phyloP scores from a whole-genome alignment of 23 red algal genomes.

The Gracilaria gracilis region DNA sequence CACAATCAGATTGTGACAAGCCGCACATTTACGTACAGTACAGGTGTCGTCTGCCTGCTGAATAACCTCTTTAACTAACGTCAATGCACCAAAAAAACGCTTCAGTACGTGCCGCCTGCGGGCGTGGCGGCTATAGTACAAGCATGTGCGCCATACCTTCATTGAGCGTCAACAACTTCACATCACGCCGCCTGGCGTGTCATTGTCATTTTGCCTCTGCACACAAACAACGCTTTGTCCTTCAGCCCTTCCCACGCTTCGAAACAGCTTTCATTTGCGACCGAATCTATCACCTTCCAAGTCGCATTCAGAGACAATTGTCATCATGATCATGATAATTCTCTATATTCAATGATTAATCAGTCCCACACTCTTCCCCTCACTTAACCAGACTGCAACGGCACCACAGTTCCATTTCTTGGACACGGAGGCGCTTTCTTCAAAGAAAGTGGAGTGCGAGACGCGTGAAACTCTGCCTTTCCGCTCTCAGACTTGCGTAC shows the following conservation, averaged over 20 bases:
- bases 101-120: not conserved
- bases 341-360: not conserved
- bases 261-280: not conserved
- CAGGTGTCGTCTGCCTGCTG: not conserved
- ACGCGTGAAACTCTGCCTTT: not conserved
- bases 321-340: constrained; percentile 18
- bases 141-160: not conserved
- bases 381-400: not conserved
- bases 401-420: not conserved
- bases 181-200: not conserved
- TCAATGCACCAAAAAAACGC: not conserved
- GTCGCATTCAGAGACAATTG: not conserved
- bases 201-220: not conserved
- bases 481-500: constrained; percentile 13
- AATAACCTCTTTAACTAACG: not conserved
- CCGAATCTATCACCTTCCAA: not conserved
- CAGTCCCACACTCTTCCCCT: not conserved
- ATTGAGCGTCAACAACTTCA: not conserved
- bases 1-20: not conserved
- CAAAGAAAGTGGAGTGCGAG: not conserved
- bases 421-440: not conserved
- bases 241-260: not conserved
- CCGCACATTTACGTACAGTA: not conserved
- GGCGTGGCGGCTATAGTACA: not conserved
- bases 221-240: constrained; percentile 8